These are phyloP conservation scores for Fraxinus paxiana DNA, from an alignment of 305 asterid genomes.

Conservation along the genomic window DNA sequence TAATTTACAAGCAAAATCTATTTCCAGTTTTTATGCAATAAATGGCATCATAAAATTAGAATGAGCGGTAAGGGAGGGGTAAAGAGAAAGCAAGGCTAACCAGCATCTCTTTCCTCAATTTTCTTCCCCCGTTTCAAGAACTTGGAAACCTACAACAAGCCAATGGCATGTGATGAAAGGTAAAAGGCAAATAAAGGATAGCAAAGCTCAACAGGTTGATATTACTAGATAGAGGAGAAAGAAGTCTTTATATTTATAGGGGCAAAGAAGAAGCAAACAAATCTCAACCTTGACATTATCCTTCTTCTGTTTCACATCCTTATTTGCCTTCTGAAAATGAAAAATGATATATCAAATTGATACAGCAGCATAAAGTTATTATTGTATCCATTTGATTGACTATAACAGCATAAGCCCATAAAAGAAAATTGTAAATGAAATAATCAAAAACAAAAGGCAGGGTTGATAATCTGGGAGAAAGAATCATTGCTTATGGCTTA, in stretches of 20 bases:
- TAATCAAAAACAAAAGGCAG: neutral
- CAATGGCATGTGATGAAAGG: neutral
- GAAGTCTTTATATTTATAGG: neutral
- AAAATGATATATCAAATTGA: slow-evolving; percentile 14
- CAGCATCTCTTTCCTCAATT: slow-evolving; percentile 31
- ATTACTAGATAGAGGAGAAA: neutral
- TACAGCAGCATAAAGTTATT: slow-evolving; percentile 1
- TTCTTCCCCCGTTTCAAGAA: slow-evolving; percentile 33
- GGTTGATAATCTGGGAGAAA: neutral
- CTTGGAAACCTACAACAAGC: slow-evolving; percentile 33
- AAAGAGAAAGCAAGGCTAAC: slow-evolving; percentile 16
- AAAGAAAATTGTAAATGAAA: neutral
- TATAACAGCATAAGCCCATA: neutral
- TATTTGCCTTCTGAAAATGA: slow-evolving; percentile 38
- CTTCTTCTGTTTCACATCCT: slow-evolving; percentile 29
- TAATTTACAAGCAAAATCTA: neutral
- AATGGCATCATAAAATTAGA: slow-evolving; percentile 2
- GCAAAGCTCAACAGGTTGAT: neutral
- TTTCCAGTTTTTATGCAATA: slow-evolving; percentile 5
- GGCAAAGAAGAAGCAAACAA: neutral
- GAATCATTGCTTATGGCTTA: neutral
- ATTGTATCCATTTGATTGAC: slow-evolving; percentile 10
- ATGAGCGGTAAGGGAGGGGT: neutral
- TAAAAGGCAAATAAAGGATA: neutral
- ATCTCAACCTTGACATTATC: slow-evolving; percentile 34